Evolutionary conservation across 805 yeast genomes (phyloP), one percentile per base, ranked within the genome.

Genomic region (Brettanomyces anomalus): DNA sequence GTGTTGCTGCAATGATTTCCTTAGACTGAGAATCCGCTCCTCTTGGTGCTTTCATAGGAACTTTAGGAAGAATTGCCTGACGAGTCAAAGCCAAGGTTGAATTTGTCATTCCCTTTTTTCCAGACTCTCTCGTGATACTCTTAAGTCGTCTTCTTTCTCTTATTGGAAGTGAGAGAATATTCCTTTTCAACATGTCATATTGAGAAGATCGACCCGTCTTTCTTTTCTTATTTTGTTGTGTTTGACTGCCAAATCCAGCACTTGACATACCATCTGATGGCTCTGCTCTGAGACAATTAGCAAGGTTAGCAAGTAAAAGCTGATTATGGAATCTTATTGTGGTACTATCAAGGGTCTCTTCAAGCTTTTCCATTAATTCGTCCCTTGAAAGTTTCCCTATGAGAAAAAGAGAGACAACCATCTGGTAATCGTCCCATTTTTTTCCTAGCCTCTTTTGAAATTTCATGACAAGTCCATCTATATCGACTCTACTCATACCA

Each of bases 361-460:
- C 67, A 28, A 86, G 68, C 39, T 70, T 78, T 13, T 68, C 65
- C 47, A 77, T 76, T 43, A 90, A 68, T 61, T 90, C 98, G 17
- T 62, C 60, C 39, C 96, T 71, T 10, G 95, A 82, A 16, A 88
- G 66, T 57, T 80, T 82, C 4, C 96, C 96, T 33, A 82, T 68
- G 33, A 90, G 67, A 53, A 88, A 90, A 41, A 75, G 66, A 40
- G 90, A 79, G 19, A 93, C 72, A 4, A 85, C 71, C 43, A 80
- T 83, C 48, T 94, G 89, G 60, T 90, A 90, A 45, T 72, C 74
- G 48, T 82, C 90, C 98, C 98, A 90, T 39, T 77, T 75, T 37
- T 72, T 67, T 2, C 96, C 97, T 45, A 90, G 61, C 46, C 73
- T 70, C 42, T 71, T 71, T 49, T 85, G 89, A 48, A 93, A 77